Percentiles rank a stretch among this genome's conserved stretches.
phyloP scores from a whole-genome alignment of 768 basidiomycete species.

The Termitomyces sp. region DNA sequence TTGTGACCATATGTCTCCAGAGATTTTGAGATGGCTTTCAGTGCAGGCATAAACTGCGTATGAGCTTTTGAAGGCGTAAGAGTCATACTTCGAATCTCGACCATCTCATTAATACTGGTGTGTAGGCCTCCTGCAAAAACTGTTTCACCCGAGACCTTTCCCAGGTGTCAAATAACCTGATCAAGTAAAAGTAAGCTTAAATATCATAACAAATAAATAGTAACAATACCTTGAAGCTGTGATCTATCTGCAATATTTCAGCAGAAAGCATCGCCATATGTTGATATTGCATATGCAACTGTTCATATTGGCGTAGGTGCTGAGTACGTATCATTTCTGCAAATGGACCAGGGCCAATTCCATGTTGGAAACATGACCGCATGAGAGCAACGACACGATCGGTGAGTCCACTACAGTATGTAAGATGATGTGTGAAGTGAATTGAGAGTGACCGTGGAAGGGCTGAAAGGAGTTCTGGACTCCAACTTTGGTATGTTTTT shows the following conservation, averaged over 20 bases:
- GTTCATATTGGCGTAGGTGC: conserved; percentile 21
- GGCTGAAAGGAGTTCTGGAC: conserved; percentile 1
- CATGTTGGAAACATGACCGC: conserved; percentile 19
- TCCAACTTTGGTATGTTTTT: conserved; percentile 13
- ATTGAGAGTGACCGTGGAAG: background rate
- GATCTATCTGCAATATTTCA: background rate
- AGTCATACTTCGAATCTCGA: background rate
- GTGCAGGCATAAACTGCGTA: no score
- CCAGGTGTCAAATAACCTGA: background rate
- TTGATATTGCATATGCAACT: background rate
- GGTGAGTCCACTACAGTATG: no score
- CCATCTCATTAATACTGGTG: background rate
- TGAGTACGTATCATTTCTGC: no score
- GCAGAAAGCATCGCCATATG: no score
- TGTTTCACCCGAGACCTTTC: background rate
- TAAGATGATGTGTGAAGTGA: conserved; percentile 22
- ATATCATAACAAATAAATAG: background rate
- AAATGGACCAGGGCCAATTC: conserved; percentile 25
- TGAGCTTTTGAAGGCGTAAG: background rate
- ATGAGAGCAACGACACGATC: conserved; percentile 19
- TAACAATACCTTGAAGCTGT: background rate
- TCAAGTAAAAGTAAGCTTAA: background rate
- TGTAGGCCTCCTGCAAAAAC: background rate
- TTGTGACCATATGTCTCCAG: no score
- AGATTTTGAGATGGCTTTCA: no score